A percentile compares a stretch with the other conserved stretches of the same genome.
Conservation (phyloP, 805 yeast species). For the Priceomyces medius region DNA sequence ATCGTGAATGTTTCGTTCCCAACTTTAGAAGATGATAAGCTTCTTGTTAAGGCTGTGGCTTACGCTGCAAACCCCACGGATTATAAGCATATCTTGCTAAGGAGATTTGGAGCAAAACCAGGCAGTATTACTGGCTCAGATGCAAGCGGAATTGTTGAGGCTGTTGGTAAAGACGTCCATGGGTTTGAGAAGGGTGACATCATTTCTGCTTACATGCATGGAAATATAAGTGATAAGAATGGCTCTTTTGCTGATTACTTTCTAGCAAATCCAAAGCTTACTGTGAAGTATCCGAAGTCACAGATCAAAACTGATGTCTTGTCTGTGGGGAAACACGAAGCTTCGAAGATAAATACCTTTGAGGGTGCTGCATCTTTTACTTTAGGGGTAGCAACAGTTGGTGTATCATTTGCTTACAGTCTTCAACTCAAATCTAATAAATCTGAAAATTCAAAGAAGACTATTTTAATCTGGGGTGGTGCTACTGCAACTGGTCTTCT, state of each 20-base stretch:
- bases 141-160: conserved; percentile 54
- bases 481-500: conserved; percentile 32
- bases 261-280: conserved; percentile 32
- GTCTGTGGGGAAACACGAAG: conserved; percentile 23
- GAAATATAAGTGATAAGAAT: conserved; percentile 44
- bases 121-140: conserved; percentile 50
- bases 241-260: conserved; percentile 65
- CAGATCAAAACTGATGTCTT: conserved; percentile 12
- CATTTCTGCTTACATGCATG: conserved; percentile 56
- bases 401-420: conserved; percentile 33
- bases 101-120: neutral
- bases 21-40: conserved; percentile 20
- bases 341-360: conserved; percentile 45
- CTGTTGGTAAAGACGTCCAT: conserved; percentile 46
- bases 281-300: conserved; percentile 29
- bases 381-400: conserved; percentile 52
- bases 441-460: conserved; percentile 13
- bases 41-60: conserved; percentile 52
- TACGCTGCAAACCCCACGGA: conserved; percentile 69
- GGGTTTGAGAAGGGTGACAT: conserved; percentile 50
- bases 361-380: conserved; percentile 68
- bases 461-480: conserved; percentile 37
- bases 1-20: conserved; percentile 6
- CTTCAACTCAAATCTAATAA: conserved; percentile 24
- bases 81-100: conserved; percentile 55